Base-by-base conservation (phyloP, 176 grass and related monocot species). In the Oryza australiensis region DNA sequence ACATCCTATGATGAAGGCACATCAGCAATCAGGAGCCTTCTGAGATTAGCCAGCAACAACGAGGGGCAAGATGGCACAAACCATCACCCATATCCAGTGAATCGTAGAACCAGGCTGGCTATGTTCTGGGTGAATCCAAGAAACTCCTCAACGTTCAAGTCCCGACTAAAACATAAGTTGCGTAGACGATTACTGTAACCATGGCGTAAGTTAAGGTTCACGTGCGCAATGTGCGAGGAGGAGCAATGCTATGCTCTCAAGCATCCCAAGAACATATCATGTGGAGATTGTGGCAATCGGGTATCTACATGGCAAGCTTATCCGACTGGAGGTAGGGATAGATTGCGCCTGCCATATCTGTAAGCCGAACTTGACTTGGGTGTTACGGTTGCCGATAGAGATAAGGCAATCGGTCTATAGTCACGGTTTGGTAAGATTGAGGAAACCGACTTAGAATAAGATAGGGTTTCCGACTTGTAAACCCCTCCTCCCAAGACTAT, bases 251-350 rank as follows among this genome's bases (percentile, higher is more conserved):
- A 46, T 20, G 18, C 51, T 55, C 77, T 85, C 51, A 24, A 85
- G 66, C 83, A 70, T 85, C 6, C 74, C 74, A 3, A 85, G 65
- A 77, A n/a, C n/a, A n/a, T n/a, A n/a, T n/a, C n/a, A n/a, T n/a
- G n/a, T n/a, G n/a, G n/a, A n/a, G n/a, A n/a, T n/a, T n/a, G n/a
- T n/a, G n/a, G n/a, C n/a, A n/a, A n/a, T n/a, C n/a, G n/a, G n/a
- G n/a, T n/a, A n/a, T n/a, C n/a, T n/a, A n/a, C n/a, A n/a, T n/a
- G n/a, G n/a, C n/a, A n/a, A n/a, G n/a, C n/a, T n/a, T n/a, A n/a
- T n/a, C n/a, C n/a, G n/a, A n/a, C n/a, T n/a, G n/a, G n/a, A n/a
- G n/a, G n/a, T n/a, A n/a, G n/a, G n/a, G n/a, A n/a, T n/a, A n/a
- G n/a, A n/a, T n/a, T n/a, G n/a, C n/a, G n/a, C n/a, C n/a, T n/a